Evolutionary conservation across 2,329 filamentous ascomycete genomes (phyloP), one percentile per base, ranked within the genome.

Genomic region (Sporothrix schenckii): DNA sequence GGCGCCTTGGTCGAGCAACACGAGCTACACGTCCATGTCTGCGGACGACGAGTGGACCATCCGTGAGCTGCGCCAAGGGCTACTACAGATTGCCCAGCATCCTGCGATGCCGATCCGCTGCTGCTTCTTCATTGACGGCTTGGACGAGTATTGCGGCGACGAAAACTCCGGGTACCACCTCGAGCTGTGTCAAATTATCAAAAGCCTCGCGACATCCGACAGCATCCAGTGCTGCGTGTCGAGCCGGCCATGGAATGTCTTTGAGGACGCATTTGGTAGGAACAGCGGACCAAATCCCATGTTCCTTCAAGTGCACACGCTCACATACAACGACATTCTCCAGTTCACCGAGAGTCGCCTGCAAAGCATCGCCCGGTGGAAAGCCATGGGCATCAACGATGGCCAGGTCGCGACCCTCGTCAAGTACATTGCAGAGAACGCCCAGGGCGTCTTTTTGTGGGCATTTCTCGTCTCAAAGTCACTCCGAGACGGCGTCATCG

Each of bases 321-420:
- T 69, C 9, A 69, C 68, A 13, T 44, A 53, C 19, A 47, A 63
- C 13, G 68, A 69, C 39, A 58, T 68, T 19, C 27, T 21, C 6
- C 72, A 94, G 93, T 1, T 83, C 27, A 24, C 61, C 24, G 4
- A 4, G 14, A 66, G 24, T 24, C 61, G 44, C 14, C 47, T 66
- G 7, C 2, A 52, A 4, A 34, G 9, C 14, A 52, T 19, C 27
- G 14, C 44, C 5, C 21, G 14, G 24, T 66, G 61, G 61, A 13
- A 52, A 34, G 24, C 34, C 1, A 66, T 66, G 61, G 21, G 61
- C 47, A 39, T 66, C 97, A 76, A 95, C 92, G 91, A 97, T 75
- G 63, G 2, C 1, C 44, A 70, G 53, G 97, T 3, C 0, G 13
- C 41, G 39, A 39, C 3, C 16, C 44, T 53, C 11, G 49, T 13